Percentiles rank a stretch among this genome's conserved stretches.
phyloP scores from a whole-genome alignment of 306 rosid genomes.

The Phaseolus lunatus region DNA sequence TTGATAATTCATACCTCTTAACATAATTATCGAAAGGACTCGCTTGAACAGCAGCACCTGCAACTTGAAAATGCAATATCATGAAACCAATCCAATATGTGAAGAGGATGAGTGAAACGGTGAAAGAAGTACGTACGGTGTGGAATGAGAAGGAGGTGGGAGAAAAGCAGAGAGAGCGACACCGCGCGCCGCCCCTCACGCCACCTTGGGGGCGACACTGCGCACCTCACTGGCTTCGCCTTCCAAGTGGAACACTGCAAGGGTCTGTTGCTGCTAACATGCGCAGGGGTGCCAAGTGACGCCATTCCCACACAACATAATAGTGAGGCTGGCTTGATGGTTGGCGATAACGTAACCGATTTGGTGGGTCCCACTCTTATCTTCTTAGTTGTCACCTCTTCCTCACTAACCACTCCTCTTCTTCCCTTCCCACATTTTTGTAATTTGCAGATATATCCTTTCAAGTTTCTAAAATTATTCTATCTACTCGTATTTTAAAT shows the following conservation, averaged over 20 bases:
- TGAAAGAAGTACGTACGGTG: slow-evolving; percentile 44
- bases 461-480: not conserved
- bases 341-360: slow-evolving; percentile 18
- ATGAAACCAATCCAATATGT: not conserved
- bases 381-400: slow-evolving; percentile 30
- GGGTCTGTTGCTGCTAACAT: slow-evolving; percentile 52
- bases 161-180: slow-evolving; percentile 68
- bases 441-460: slow-evolving; percentile 20
- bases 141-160: slow-evolving; percentile 63
- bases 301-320: slow-evolving; percentile 55
- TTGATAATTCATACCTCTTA: slow-evolving; percentile 59
- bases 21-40: slow-evolving; percentile 71
- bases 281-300: slow-evolving; percentile 49
- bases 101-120: not conserved
- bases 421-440: not conserved
- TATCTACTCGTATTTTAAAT: not conserved
- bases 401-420: slow-evolving; percentile 9
- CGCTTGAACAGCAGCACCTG: slow-evolving; percentile 72
- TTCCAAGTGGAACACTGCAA: slow-evolving; percentile 25
- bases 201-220: slow-evolving; percentile 59
- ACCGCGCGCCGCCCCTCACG: slow-evolving; percentile 72
- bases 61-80: not conserved
- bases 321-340: not conserved
- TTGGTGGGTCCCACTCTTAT: slow-evolving; percentile 23
- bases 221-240: slow-evolving; percentile 56